Conservation (phyloP, 1,139 yeast genomes). For the Taphrina pruni region DNA sequence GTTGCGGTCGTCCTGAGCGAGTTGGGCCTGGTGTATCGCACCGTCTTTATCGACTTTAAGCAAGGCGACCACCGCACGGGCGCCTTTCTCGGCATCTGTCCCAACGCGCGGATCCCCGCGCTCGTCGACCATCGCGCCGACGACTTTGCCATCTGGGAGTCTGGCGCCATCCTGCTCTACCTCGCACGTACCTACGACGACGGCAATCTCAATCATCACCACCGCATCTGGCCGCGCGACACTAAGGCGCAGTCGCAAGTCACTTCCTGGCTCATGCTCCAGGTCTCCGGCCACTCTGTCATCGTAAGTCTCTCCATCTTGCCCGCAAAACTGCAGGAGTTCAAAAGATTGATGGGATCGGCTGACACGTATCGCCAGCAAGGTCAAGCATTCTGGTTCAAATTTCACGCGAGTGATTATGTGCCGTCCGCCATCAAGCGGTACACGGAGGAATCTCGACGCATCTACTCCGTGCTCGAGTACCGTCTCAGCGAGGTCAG, state of each 20-base stretch:
- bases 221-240: constrained; percentile 52
- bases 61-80: constrained; percentile 54
- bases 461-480: constrained; percentile 44
- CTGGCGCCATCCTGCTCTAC: constrained; percentile 65
- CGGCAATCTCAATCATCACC: constrained; percentile 47
- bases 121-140: constrained; percentile 58
- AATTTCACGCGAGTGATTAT: constrained; percentile 44
- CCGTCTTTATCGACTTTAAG: constrained; percentile 80
- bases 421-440: constrained; percentile 43
- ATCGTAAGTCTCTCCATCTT: background rate
- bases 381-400: constrained; percentile 47
- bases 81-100: constrained; percentile 63
- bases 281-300: constrained; percentile 30
- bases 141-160: constrained; percentile 57
- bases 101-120: constrained; percentile 69
- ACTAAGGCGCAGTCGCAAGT: constrained; percentile 45
- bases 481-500: constrained; percentile 42
- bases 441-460: constrained; percentile 46
- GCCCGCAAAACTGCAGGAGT: background rate
- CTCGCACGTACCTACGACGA: constrained; percentile 62
- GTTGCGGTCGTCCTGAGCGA: constrained; percentile 86
- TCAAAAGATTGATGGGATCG: background rate
- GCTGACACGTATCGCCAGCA: constrained; percentile 43
- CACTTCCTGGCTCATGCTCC: constrained; percentile 45
- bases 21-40: constrained; percentile 74